Base-by-base conservation (phyloP, 2,329 filamentous ascomycete genomes). In the Penicillium concentricum region DNA sequence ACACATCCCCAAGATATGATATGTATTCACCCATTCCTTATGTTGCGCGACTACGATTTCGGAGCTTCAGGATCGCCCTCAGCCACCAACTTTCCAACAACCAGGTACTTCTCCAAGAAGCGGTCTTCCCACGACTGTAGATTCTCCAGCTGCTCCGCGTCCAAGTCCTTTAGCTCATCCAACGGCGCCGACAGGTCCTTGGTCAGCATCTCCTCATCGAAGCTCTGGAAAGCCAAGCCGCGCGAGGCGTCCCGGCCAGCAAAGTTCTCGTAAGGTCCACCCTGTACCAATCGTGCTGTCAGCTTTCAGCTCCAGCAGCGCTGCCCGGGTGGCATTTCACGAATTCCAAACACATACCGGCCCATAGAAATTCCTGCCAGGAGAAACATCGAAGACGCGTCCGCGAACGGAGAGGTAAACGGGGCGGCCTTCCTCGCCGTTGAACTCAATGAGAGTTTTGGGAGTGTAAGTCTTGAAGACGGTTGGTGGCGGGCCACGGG, bases 181-280 rank as follows among this genome's bases (percentile, higher is more conserved):
- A 97, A 78, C 43, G 91, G 91, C 0, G 85, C 93, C 56, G 94
- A 85, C 54, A 97, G 78, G 74, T 97, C 89, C 80, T 93, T 86
- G 18, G 94, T 97, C 77, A 97, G 78, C 92, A 97, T 96, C 7
- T 92, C 89, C 80, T 90, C 86, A 72, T 97, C 94, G 74, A 99
- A 97, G 78, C 91, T 96, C 57, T 92, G 91, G 74, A 85, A 90
- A 1, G 94, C 93, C 58, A 99, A 78, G 1, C 94, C 94, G 51
- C 93, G 84, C 62, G 85, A 91, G 20, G 94, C 94, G 76, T 99
- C 94, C 38, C 92, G 82, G 0, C 94, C 94, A 0, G 94, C 94
- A 72, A 99, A 99, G 79, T 97, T 97, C 74, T 88, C 87, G 75
- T 99, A 99, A 2, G 93, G 92, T 0, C 93, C 93, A 13, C 92